Evolutionary conservation across 768 basidiomycete species (phyloP), one percentile per base, ranked within the genome.

Genomic region (Rhodotorula babjevae): DNA sequence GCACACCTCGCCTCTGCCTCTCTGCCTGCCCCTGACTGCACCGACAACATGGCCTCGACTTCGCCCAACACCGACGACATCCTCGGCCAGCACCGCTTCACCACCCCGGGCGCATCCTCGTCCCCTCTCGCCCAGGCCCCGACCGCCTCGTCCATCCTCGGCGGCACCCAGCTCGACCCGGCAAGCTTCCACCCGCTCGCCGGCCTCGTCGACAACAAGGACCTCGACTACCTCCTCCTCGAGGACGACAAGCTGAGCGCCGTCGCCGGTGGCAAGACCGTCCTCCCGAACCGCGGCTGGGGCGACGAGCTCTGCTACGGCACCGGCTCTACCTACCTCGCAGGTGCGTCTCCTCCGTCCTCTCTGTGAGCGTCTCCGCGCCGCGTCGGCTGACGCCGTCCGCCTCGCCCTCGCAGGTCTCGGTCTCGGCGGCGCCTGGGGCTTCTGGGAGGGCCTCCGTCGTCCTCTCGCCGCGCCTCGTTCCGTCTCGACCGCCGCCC

Each of bases 221-320:
- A 78, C 12, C 84, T 99, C 77, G 96, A 99, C 83, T 97, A 96
- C 83, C 84, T 99, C 65, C 85, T 91, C 77, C 86, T 99, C 69
- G 95, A 98, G 75, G 96, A 99, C 82, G 95, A 95, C 84, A 95
- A 98, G 85, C 88, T 89, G 78, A 92, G 83, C 81, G 88, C 92
- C 66, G 84, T 96, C 72, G 92, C 92, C 80, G 96, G 96, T 63
- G 87, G 91, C 78, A 86, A 85, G 78, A 93, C 91, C 71, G 93
- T 94, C 69, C 87, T 99, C 76, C 93, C 94, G 77, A 91, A 89
- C 81, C 85, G 96, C 84, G 93, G 96, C 74, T 98, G 93, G 94
- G 91, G 92, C 83, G 96, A 99, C 84, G 96, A 99, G 84, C 84
- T 99, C 71, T 97, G 93, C 87, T 97, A 98, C 83, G 96, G 96